Evolutionary conservation across 768 basidiomycete genomes (phyloP).

Genomic region (Hericium erinaceus): DNA sequence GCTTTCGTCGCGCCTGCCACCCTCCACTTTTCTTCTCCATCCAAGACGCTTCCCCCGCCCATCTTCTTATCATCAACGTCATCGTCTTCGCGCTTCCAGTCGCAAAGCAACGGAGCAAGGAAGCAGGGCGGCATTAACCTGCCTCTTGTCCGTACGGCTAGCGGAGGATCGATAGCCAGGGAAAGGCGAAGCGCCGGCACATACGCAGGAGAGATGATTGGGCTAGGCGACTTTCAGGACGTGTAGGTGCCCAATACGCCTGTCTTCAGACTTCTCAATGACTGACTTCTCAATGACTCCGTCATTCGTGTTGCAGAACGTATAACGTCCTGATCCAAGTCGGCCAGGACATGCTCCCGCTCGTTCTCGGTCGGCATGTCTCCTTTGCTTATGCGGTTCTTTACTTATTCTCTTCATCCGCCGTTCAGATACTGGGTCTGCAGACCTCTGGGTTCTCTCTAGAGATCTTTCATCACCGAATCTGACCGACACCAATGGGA

Average conservation of each 20-base stretch:
- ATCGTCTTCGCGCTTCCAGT: too few species aligned
- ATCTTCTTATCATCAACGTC: too few species aligned
- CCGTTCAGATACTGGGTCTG: slow-evolving; percentile 60
- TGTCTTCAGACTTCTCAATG: neutral
- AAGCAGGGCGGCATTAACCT: too few species aligned
- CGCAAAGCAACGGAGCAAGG: too few species aligned
- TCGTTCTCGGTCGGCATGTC: slow-evolving; percentile 47
- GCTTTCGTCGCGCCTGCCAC: too few species aligned
- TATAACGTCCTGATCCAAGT: slow-evolving; percentile 55
- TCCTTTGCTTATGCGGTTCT: neutral
- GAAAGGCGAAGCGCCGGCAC: too few species aligned
- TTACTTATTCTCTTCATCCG: neutral
- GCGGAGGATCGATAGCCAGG: too few species aligned
- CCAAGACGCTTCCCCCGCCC: too few species aligned
- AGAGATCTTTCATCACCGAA: slow-evolving; percentile 36
- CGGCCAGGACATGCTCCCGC: slow-evolving; percentile 40
- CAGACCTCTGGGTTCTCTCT: slow-evolving; percentile 68
- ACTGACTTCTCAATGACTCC: neutral
- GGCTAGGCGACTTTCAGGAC: slow-evolving; percentile 43
- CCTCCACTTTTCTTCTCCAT: too few species aligned
- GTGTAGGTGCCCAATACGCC: neutral
- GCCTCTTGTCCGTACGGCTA: too few species aligned
- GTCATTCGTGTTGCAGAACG: slow-evolving; percentile 30
- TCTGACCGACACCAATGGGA: slow-evolving; percentile 26
- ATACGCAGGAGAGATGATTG: slow-evolving; percentile 20